These are phyloP conservation scores for Mycena sp. DNA, from an alignment of 1,284 basidiomycete genomes.

Conservation along the genomic window DNA sequence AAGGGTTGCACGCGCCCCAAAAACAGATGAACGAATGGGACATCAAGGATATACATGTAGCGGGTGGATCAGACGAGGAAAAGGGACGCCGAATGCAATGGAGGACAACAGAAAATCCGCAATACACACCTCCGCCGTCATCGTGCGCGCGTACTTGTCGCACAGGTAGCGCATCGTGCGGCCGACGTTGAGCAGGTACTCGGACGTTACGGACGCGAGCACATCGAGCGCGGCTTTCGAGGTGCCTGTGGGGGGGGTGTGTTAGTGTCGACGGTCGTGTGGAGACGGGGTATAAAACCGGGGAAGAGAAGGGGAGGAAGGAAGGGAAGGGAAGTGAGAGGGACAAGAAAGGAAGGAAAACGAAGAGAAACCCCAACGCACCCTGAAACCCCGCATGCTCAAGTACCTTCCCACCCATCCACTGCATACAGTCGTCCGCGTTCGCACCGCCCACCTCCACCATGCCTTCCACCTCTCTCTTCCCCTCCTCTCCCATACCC, in stretches of 20 bases:
- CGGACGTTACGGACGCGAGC: slow-evolving; percentile 80
- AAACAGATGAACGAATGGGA: no score
- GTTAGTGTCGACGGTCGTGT: slow-evolving; percentile 2
- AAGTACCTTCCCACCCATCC: slow-evolving; percentile 79
- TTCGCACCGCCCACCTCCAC: slow-evolving; percentile 63
- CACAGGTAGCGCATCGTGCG: slow-evolving; percentile 83
- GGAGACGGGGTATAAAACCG: neutral
- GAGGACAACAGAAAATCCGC: no score
- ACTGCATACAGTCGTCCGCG: slow-evolving; percentile 68
- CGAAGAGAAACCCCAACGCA: slow-evolving; percentile 17
- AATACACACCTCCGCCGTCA: slow-evolving; percentile 81
- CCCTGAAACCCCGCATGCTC: slow-evolving; percentile 94
- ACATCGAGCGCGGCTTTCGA: slow-evolving; percentile 82
- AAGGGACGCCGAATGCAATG: no score
- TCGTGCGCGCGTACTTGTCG: slow-evolving; percentile 82
- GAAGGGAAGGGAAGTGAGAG: neutral
- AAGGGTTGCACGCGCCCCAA: no score
- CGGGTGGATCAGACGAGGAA: no score
- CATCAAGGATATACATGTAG: no score
- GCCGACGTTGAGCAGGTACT: slow-evolving; percentile 89
- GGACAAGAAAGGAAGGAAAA: slow-evolving; percentile 12
- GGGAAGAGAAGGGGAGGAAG: neutral
- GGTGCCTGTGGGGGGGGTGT: slow-evolving; percentile 53
- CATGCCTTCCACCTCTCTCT: slow-evolving; percentile 44
- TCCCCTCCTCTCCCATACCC: slow-evolving; percentile 18